Percentiles rank a stretch among this genome's conserved stretches.
phyloP scores from a whole-genome alignment of 73 alveolate genomes.

The Tetrahymena elliotti region DNA sequence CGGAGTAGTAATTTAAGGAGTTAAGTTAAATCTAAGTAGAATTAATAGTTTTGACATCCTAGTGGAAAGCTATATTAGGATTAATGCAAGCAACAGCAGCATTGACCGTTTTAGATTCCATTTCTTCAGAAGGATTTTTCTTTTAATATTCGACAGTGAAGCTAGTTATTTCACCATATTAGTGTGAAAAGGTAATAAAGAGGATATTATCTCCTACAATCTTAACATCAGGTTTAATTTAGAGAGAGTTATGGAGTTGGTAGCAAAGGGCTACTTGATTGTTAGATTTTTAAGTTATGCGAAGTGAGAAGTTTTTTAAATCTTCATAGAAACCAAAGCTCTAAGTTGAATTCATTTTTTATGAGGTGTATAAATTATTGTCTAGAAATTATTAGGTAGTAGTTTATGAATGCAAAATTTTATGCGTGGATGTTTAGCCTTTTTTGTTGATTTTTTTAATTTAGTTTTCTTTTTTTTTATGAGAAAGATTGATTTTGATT shows the following conservation, averaged over 20 bases:
- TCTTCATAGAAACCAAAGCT: background rate
- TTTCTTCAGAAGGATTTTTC: background rate
- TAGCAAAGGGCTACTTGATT: background rate
- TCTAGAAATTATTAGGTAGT: background rate
- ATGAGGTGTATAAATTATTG: background rate
- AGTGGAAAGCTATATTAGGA: background rate
- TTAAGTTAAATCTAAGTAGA: background rate
- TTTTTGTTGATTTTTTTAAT: background rate
- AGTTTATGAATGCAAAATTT: background rate
- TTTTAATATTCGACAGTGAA: background rate
- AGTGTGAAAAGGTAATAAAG: background rate
- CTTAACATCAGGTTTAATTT: background rate
- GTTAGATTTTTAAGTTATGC: background rate
- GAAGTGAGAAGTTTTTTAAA: background rate
- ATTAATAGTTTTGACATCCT: background rate
- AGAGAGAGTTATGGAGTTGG: background rate
- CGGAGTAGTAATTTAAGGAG: background rate
- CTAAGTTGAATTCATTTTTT: background rate
- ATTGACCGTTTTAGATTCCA: background rate
- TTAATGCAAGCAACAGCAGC: background rate
- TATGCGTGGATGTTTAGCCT: background rate
- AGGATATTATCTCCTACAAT: background rate
- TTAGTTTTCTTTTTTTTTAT: background rate
- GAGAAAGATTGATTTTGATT: background rate
- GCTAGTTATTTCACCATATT: background rate